phyloP scores from a whole-genome alignment of 257 asterid species.

The Mentha longifolia region DNA sequence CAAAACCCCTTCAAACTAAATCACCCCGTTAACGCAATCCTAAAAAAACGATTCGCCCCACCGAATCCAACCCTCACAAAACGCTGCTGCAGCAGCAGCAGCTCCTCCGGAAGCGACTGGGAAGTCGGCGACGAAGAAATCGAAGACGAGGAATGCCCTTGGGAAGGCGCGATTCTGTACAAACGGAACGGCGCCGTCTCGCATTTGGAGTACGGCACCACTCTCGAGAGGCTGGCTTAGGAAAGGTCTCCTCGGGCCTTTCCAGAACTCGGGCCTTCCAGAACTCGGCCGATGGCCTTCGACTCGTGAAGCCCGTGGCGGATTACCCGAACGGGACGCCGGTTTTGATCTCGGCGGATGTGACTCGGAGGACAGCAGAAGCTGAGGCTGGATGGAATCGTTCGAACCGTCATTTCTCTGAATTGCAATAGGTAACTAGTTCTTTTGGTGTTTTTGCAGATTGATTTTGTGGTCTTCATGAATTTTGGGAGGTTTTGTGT shows the following conservation, averaged over 20 bases:
- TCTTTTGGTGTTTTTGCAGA: background rate
- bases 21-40: conserved; percentile 16
- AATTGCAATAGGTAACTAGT: conserved; percentile 71
- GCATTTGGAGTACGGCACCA: conserved; percentile 83
- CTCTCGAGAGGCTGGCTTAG: conserved; percentile 86
- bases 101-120: conserved; percentile 30
- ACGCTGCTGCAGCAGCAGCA: conserved; percentile 26
- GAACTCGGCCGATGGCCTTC: conserved; percentile 79
- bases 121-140: conserved; percentile 38
- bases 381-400: conserved; percentile 79
- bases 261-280: conserved; percentile 71
- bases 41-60: conserved; percentile 30
- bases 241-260: conserved; percentile 61
- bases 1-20: conserved; percentile 28
- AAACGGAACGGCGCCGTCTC: conserved; percentile 61
- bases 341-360: conserved; percentile 75
- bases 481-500: background rate
- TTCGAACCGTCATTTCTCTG: conserved; percentile 71
- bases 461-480: background rate
- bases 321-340: conserved; percentile 82
- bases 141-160: conserved; percentile 54
- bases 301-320: conserved; percentile 64
- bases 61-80: conserved; percentile 30
- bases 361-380: conserved; percentile 68
- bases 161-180: conserved; percentile 83